Conservation (phyloP, 352 stramenopile species). For the Phytopythium chamaehyphon region DNA sequence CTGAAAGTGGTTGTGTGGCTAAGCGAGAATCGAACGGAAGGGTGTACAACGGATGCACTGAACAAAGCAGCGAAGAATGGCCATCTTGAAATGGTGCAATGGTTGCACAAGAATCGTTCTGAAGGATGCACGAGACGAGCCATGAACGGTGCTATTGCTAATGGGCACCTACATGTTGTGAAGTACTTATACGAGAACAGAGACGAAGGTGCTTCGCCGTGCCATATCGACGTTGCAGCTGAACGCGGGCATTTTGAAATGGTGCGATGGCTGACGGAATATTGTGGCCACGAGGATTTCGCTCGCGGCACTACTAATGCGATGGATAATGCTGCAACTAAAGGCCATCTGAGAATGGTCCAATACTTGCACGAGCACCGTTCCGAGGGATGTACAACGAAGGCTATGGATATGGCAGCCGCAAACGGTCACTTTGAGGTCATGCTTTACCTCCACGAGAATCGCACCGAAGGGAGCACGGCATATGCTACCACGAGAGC, state of each 20-base stretch:
- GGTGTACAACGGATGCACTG: constrained; percentile 1
- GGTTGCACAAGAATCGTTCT: not conserved
- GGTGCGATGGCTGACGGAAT: not conserved
- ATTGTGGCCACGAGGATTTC: not conserved
- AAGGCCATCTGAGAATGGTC: not conserved
- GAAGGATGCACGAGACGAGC: not conserved
- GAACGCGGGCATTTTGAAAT: not conserved
- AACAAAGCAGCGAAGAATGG: not conserved
- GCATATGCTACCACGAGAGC: no score
- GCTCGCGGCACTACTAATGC: not conserved
- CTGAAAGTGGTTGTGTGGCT: not conserved
- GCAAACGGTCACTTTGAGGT: not conserved
- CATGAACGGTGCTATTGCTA: no score
- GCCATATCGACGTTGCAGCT: not conserved
- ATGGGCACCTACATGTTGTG: no score
- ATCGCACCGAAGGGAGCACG: no score
- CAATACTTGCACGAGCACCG: not conserved
- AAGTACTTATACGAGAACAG: not conserved
- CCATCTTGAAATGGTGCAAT: constrained; percentile 2
- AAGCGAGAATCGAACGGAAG: not conserved
- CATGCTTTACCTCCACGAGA: not conserved
- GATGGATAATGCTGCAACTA: not conserved
- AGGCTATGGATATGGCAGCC: not conserved
- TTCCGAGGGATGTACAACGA: not conserved
- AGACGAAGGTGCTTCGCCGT: not conserved